A percentile compares a stretch with the other conserved stretches of the same genome.
These are phyloP conservation scores for Hymenoscyphus scutula DNA, from an alignment of 2,329 filamentous ascomycete species.

Conservation along the genomic window DNA sequence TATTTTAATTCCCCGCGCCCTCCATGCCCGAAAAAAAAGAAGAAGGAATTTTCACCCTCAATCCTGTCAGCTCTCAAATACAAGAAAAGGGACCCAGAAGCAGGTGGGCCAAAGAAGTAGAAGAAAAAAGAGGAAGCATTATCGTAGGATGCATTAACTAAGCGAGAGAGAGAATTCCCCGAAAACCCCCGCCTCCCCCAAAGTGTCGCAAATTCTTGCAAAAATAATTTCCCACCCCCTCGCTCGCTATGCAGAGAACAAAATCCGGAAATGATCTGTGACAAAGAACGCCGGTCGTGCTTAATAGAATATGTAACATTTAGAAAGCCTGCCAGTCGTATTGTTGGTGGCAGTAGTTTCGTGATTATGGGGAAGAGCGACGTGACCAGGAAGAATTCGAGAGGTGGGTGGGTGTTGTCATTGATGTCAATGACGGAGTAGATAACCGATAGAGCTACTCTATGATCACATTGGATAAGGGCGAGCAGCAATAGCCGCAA, in stretches of 20 bases:
- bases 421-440: background rate
- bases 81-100: background rate
- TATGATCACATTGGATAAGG: constrained; percentile 18
- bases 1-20: background rate
- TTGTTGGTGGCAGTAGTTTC: constrained; percentile 11
- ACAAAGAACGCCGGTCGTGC: constrained; percentile 35
- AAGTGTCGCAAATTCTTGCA: constrained; percentile 32
- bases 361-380: constrained; percentile 8
- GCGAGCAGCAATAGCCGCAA: constrained; percentile 31
- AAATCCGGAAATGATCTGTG: constrained; percentile 30
- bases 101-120: background rate
- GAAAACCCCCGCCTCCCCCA: constrained; percentile 22
- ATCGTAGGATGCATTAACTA: constrained; percentile 36
- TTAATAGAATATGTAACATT: constrained; percentile 36
- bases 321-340: constrained; percentile 24
- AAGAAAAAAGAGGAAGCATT: constrained; percentile 28
- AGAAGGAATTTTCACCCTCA: background rate
- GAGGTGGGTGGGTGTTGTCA: constrained; percentile 1
- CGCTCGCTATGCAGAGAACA: constrained; percentile 40
- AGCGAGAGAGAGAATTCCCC: constrained; percentile 23
- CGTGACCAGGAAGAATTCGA: constrained; percentile 1
- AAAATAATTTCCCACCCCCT: constrained; percentile 33
- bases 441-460: background rate
- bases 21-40: background rate
- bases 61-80: background rate